Conservation (phyloP, 306 rosid genomes). For the Cucurbita moschata region DNA sequence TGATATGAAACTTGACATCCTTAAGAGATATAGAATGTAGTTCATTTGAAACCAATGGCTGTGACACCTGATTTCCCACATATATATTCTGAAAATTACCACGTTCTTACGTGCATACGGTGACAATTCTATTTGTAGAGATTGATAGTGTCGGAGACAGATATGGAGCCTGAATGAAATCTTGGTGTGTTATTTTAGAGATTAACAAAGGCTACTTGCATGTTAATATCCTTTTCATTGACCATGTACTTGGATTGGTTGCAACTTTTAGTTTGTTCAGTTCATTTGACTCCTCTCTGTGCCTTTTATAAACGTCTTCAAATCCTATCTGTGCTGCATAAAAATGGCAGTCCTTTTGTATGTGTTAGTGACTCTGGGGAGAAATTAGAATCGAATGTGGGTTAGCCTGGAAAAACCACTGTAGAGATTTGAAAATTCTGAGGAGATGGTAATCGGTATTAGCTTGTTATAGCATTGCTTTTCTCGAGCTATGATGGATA, state of each 20-base stretch:
- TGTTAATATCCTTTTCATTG: not conserved
- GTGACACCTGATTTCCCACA: not conserved
- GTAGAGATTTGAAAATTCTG: not conserved
- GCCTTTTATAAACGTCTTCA: not conserved
- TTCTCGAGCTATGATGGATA: not conserved
- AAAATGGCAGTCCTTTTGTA: not conserved
- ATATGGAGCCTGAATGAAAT: not conserved
- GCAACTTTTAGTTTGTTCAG: not conserved
- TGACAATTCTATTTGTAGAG: not conserved
- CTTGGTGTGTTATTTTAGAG: not conserved
- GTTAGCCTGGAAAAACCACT: not conserved
- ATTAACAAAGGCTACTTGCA: not conserved
- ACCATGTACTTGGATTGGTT: not conserved
- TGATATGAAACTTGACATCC: conserved; percentile 4
- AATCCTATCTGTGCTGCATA: not conserved
- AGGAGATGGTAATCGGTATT: not conserved
- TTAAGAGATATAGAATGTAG: not conserved
- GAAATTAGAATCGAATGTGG: not conserved
- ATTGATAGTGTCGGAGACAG: not conserved
- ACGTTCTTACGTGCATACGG: not conserved
- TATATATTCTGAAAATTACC: not conserved
- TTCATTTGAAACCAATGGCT: not conserved
- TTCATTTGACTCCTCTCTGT: not conserved
- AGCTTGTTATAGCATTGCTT: not conserved
- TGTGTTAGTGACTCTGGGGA: not conserved